Evolutionary conservation across 139 green algal species (phyloP).

Genomic region (Chlorella sp.): DNA sequence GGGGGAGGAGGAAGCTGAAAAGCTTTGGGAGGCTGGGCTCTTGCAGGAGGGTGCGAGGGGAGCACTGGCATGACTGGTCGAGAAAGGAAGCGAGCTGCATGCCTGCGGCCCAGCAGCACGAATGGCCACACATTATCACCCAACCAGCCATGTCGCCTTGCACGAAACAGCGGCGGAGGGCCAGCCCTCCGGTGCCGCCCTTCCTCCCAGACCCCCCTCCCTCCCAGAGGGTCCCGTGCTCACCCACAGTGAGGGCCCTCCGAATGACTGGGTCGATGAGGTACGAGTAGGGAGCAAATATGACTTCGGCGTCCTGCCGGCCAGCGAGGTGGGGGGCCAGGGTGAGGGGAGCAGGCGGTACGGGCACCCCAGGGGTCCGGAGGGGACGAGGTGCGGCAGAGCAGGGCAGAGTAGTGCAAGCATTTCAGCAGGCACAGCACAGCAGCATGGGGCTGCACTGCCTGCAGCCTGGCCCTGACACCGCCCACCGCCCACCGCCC

Average conservation of each 20-base stretch:
- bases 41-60: background rate
- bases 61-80: background rate
- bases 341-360: background rate
- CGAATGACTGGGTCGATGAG: slow-evolving; percentile 80
- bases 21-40: background rate
- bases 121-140: no score
- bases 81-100: background rate
- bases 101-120: no score
- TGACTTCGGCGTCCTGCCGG: slow-evolving; percentile 80
- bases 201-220: no score
- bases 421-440: background rate
- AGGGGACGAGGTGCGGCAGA: no score
- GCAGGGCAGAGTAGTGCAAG: background rate
- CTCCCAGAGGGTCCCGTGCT: background rate
- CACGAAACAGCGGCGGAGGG: no score
- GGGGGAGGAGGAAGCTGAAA: background rate
- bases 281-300: slow-evolving; percentile 97
- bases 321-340: background rate
- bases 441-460: background rate
- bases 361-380: background rate
- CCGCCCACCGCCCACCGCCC: no score
- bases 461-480: background rate
- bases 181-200: no score
- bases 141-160: no score
- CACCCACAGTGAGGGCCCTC: slow-evolving; percentile 71